phyloP scores from a whole-genome alignment of 306 rosid species.

The Aeschynomene evenia region DNA sequence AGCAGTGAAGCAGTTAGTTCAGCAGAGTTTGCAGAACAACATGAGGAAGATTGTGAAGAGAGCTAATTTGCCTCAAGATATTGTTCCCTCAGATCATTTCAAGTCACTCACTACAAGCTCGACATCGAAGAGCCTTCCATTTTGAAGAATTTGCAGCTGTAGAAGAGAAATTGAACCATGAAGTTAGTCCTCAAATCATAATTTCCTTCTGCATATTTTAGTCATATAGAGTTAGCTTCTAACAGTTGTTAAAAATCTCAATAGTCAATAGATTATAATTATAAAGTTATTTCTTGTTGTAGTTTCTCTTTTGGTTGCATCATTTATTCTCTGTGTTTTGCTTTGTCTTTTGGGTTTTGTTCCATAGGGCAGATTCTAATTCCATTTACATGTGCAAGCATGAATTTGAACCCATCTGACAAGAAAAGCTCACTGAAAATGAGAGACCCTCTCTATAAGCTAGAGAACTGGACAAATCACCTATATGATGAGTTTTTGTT shows the following conservation, averaged over 20 bases:
- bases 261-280: slow-evolving; percentile 38
- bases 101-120: slow-evolving; percentile 80
- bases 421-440: not conserved
- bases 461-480: slow-evolving; percentile 2
- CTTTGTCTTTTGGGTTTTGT: not conserved
- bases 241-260: slow-evolving; percentile 36
- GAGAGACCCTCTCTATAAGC: slow-evolving; percentile 9
- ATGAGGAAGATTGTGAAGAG: slow-evolving; percentile 91
- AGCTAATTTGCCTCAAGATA: slow-evolving; percentile 90
- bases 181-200: slow-evolving; percentile 48
- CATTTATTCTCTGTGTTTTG: slow-evolving; percentile 4
- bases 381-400: slow-evolving; percentile 2
- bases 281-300: slow-evolving; percentile 11
- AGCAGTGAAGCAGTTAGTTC: slow-evolving; percentile 91
- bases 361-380: not conserved
- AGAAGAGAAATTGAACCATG: slow-evolving; percentile 31
- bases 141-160: slow-evolving; percentile 48
- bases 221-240: slow-evolving; percentile 37
- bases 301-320: slow-evolving; percentile 14
- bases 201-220: slow-evolving; percentile 29
- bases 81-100: slow-evolving; percentile 84
- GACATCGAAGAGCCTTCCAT: slow-evolving; percentile 94
- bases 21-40: slow-evolving; percentile 87
- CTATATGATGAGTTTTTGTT: not conserved
- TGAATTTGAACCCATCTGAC: not conserved